A percentile compares a stretch with the other conserved stretches of the same genome.
phyloP scores from a whole-genome alignment of 2,329 filamentous ascomycete genomes.

The Capronia americana region DNA sequence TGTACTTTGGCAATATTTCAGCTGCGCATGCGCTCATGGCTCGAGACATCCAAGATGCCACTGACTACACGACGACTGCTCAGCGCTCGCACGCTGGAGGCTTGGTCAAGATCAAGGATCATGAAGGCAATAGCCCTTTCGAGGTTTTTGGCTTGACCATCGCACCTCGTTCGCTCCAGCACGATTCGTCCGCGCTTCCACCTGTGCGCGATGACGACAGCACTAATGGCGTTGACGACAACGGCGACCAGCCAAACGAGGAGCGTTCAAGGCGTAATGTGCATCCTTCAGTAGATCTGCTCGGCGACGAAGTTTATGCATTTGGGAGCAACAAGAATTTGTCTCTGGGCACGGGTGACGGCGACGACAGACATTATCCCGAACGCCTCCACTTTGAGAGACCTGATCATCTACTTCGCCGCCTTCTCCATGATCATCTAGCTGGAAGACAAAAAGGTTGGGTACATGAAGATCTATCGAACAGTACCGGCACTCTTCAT shows the following conservation, averaged over 20 bases:
- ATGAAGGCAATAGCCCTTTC: constrained; percentile 92
- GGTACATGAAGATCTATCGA: constrained; percentile 35
- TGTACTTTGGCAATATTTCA: constrained; percentile 88
- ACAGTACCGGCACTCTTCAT: constrained; percentile 41
- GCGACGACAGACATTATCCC: constrained; percentile 91
- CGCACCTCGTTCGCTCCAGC: constrained; percentile 71
- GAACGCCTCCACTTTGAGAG: constrained; percentile 80
- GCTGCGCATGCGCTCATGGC: constrained; percentile 82
- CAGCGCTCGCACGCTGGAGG: constrained; percentile 67
- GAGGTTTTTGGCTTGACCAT: constrained; percentile 91
- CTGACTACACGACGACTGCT: constrained; percentile 65
- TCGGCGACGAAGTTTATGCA: constrained; percentile 85
- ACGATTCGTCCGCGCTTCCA: constrained; percentile 38
- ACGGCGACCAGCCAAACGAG: constrained; percentile 57
- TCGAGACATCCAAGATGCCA: constrained; percentile 73
- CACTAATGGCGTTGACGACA: constrained; percentile 45
- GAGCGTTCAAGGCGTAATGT: constrained; percentile 40
- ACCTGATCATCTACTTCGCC: constrained; percentile 75
- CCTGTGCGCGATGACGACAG: constrained; percentile 40
- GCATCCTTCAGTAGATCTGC: constrained; percentile 50
- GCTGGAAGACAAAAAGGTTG: constrained; percentile 48
- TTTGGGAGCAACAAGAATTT: constrained; percentile 98
- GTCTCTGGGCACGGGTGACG: constrained; percentile 90
- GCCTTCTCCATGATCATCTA: constrained; percentile 73
- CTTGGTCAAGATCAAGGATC: constrained; percentile 92